These are phyloP conservation scores for Mycena crocata DNA, from an alignment of 768 basidiomycete species.

Conservation along the genomic window DNA sequence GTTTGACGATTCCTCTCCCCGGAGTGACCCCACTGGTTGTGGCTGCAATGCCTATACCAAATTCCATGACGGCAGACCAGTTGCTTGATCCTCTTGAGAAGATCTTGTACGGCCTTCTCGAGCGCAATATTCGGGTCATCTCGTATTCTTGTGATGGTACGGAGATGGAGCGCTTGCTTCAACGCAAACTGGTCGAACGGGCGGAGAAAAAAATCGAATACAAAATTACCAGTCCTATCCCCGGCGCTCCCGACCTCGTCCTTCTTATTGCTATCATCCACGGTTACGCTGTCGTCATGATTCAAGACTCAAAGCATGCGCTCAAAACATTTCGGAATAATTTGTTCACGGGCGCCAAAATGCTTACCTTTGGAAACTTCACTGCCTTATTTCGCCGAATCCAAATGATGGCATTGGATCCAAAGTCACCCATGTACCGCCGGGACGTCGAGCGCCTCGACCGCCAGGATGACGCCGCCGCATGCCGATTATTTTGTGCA, in stretches of 20 bases:
- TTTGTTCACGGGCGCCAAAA: slow-evolving; percentile 44
- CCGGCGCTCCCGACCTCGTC: slow-evolving; percentile 22
- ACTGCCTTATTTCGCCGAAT: slow-evolving; percentile 37
- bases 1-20: slow-evolving; percentile 43
- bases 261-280: slow-evolving; percentile 24
- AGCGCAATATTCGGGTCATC: slow-evolving; percentile 38
- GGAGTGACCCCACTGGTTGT: slow-evolving; percentile 46
- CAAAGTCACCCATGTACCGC: slow-evolving; percentile 35
- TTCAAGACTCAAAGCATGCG: slow-evolving; percentile 48
- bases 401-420: slow-evolving; percentile 30
- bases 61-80: slow-evolving; percentile 29
- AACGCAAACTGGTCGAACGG: slow-evolving; percentile 29
- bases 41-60: slow-evolving; percentile 41
- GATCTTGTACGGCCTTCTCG: slow-evolving; percentile 43
- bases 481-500: slow-evolving; percentile 51
- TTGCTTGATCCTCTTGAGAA: slow-evolving; percentile 25
- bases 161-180: slow-evolving; percentile 43
- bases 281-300: slow-evolving; percentile 29
- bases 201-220: slow-evolving; percentile 10
- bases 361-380: slow-evolving; percentile 40
- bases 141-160: slow-evolving; percentile 53
- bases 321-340: slow-evolving; percentile 47
- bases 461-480: slow-evolving; percentile 58
- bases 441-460: slow-evolving; percentile 53
- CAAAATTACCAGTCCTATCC: slow-evolving; percentile 2